phyloP scores from a whole-genome alignment of 805 yeast genomes.

The Nakazawaea ambrosiae region DNA sequence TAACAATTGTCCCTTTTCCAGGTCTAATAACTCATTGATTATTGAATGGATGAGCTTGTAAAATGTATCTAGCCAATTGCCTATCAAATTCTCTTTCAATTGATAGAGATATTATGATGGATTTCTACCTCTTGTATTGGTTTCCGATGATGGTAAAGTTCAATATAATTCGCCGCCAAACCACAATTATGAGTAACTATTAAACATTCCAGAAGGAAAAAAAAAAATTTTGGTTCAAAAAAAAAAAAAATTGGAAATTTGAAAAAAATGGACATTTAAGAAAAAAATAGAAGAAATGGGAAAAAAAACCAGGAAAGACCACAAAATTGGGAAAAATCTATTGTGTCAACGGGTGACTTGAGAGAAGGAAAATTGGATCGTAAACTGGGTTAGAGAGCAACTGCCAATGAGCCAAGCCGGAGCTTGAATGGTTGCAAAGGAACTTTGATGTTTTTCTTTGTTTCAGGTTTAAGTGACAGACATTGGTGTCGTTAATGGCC shows the following conservation, averaged over 20 bases:
- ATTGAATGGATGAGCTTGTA: neutral
- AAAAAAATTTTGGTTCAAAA: conserved; percentile 1
- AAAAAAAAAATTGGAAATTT: neutral
- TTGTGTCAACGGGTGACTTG: no score
- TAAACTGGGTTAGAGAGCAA: no score
- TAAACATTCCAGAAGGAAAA: neutral
- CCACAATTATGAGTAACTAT: conserved; percentile 5
- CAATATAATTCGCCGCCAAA: conserved; percentile 1
- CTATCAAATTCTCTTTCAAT: conserved; percentile 5
- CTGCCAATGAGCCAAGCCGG: no score
- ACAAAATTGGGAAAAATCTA: no score
- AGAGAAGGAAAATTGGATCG: no score
- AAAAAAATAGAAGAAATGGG: no score
- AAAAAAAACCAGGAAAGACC: no score
- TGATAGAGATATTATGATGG: conserved; percentile 2
- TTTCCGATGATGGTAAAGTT: conserved; percentile 1
- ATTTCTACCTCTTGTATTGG: neutral
- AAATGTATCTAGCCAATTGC: conserved; percentile 6
- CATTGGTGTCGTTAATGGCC: no score
- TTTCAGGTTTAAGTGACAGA: no score
- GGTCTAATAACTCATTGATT: conserved; percentile 5
- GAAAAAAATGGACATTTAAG: neutral
- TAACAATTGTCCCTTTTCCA: conserved; percentile 2
- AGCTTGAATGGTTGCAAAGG: no score
- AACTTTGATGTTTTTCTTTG: no score